Conservation (phyloP, 257 asterid species). For the Cruciata laevipes region DNA sequence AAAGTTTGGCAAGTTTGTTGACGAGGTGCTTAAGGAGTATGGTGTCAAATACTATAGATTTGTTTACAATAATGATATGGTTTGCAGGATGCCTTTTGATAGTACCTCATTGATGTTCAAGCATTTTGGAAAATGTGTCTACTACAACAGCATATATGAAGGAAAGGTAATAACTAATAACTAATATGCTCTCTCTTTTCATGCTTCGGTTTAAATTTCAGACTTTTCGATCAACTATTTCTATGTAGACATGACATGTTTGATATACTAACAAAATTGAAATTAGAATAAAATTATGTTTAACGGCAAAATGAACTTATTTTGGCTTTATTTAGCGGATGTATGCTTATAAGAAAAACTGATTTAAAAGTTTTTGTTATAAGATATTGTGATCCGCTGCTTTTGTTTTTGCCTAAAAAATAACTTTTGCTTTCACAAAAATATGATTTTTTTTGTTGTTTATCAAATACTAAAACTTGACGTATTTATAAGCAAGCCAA, state of each 20-base stretch:
- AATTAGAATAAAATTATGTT: no score
- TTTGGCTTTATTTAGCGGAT: no score
- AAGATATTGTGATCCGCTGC: no score
- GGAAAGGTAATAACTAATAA: conserved; percentile 43
- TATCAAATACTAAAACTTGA: no score
- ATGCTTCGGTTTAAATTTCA: background rate
- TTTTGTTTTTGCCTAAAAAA: no score
- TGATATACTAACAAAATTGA: no score
- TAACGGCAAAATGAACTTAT: no score
- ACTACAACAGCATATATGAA: conserved; percentile 39
- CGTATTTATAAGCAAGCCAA: no score
- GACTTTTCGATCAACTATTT: background rate
- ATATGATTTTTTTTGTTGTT: no score
- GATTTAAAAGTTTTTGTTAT: no score
- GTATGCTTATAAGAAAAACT: no score
- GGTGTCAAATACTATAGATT: conserved; percentile 38
- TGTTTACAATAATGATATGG: conserved; percentile 54
- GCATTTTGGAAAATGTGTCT: conserved; percentile 56
- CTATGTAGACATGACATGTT: background rate
- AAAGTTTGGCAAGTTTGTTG: conserved; percentile 41
- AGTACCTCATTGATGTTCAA: conserved; percentile 30
- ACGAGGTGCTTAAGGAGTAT: conserved; percentile 18
- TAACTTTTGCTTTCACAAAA: no score
- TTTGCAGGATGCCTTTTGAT: conserved; percentile 54
- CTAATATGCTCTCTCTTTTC: background rate